Evolutionary conservation across 1,284 basidiomycete species (phyloP), one percentile per base, ranked within the genome.

Genomic region (Anthracocystis setariae): DNA sequence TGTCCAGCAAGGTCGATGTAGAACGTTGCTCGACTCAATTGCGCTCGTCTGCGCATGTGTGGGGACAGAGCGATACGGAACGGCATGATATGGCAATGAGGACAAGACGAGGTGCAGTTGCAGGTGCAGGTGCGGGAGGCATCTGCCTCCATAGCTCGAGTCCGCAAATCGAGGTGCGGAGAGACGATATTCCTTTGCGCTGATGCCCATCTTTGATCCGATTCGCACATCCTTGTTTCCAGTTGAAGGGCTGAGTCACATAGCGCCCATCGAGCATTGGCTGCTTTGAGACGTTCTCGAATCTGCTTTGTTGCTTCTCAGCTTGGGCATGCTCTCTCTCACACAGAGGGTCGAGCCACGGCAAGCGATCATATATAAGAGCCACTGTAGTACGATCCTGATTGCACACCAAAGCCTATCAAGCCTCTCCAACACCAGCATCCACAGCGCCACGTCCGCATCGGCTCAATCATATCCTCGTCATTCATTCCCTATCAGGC

Each of bases 101-200:
- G 3, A n/a, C 18, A 20, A 42, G 18, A 18, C 18, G 40, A 42
- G 20, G 10, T 20, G 20, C 13, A 8, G 17, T 15, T n/a, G 38
- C 15, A 39, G 20, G 38, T 15, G 38, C 8, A 23, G 40, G 23
- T 5, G 18, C 13, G 35, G 29, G 12, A 29, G 38, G 4, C 38
- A 7, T n/a, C 7, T 18, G n/a, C n/a, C 21, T 42, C 40, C 20
- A 42, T 42, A 23, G 9, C 27, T 9, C 37, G 29, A 42, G 5
- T 40, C 45, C 46, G 54, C 46, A 39, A 43, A 50, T 40, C 47
- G 24, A 44, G 32, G 46, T 57, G 47, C 55, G 40, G 54, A 49
- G 39, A n/a, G 24, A 45, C 21, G 8, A 18, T 18, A 7, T 3
- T 37, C 33, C 25, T 39, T 20, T 10, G 7, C n/a, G 18, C 50